Conservation (phyloP, 2,329 filamentous ascomycete species). For the Didymella glomerata region DNA sequence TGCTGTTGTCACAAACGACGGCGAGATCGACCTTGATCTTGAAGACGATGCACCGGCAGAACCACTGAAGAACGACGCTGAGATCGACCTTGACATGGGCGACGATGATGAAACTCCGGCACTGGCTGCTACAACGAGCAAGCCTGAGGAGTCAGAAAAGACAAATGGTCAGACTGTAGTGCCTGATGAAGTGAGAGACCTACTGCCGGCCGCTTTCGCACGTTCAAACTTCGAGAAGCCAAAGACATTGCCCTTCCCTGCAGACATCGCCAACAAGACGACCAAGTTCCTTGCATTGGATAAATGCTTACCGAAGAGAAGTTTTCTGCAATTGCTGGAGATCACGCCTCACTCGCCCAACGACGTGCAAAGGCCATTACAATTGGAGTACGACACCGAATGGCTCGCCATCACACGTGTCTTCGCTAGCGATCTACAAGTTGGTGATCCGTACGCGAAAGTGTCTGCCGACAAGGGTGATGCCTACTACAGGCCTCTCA, state of each 20-base stretch:
- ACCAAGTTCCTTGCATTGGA: slow-evolving; percentile 90
- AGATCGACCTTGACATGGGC: slow-evolving; percentile 55
- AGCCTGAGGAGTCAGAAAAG: slow-evolving; percentile 21
- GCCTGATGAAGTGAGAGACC: slow-evolving; percentile 71
- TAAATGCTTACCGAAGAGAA: slow-evolving; percentile 81
- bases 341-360: slow-evolving; percentile 34
- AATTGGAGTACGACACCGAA: slow-evolving; percentile 85
- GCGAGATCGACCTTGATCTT: slow-evolving; percentile 65
- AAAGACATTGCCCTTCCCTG: slow-evolving; percentile 65
- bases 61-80: slow-evolving; percentile 43
- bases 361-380: slow-evolving; percentile 59
- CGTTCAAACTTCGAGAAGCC: slow-evolving; percentile 30
- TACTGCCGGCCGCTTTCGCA: slow-evolving; percentile 79
- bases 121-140: slow-evolving; percentile 16
- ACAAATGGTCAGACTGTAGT: slow-evolving; percentile 51
- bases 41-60: slow-evolving; percentile 56
- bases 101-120: slow-evolving; percentile 32
- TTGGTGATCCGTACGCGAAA: slow-evolving; percentile 65
- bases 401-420: slow-evolving; percentile 93
- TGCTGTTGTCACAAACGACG: slow-evolving; percentile 61
- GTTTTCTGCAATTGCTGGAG: slow-evolving; percentile 82
- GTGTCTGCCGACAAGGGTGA: slow-evolving; percentile 72
- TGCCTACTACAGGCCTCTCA: slow-evolving; percentile 70
- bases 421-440: slow-evolving; percentile 68
- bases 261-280: slow-evolving; percentile 76